Base-by-base conservation (phyloP, 495 filamentous ascomycete genomes). In the Mytilinidion resinicola region DNA sequence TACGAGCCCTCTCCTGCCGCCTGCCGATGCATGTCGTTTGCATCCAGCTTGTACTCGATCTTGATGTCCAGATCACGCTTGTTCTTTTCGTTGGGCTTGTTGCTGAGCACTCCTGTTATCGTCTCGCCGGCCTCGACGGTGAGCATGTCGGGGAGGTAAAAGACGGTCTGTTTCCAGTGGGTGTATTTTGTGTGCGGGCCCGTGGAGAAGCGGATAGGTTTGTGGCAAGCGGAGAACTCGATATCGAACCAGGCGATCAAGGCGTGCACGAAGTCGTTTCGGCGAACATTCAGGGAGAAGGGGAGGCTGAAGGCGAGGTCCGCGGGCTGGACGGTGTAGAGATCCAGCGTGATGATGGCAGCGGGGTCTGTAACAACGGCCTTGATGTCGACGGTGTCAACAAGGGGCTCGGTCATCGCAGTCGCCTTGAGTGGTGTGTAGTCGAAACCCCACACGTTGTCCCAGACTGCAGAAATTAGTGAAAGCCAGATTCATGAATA, bases 211-310 rank as follows among this genome's bases (percentile, higher is more conserved):
- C 70, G 66, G 19, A 77, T 74, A 5, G 74, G 74, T 62, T 75
- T 76, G 66, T 77, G 90, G 78, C 92, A 96, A 34, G 90, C 90
- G 37, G 88, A 89, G 75, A 98, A 98, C 60, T 96, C 91, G 63
- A 96, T 97, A 70, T 98, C 93, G 77, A 98, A 98, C 89, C 95
- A 97, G 35, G 95, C 86, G 50, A 98, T 95, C 38, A 98, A 78
- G 20, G 90, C 93, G 71, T 98, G 95, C 59, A 98, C 81, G 74
- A 90, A 95, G 74, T 97, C 95, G 66, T 83, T 85, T 51, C 90
- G 83, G 69, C 86, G 83, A 50, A 82, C 84, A 9, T 76, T 74
- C 17, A 98, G 82, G 57, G 78, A 76, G 74, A 86, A 96, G 14
- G 82, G 79, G 8, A 84, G 80, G 55, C 73, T 76, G 77, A 96